Evolutionary conservation across 2,329 filamentous ascomycete species (phyloP).

Genomic region (Xylaria hypoxylon): DNA sequence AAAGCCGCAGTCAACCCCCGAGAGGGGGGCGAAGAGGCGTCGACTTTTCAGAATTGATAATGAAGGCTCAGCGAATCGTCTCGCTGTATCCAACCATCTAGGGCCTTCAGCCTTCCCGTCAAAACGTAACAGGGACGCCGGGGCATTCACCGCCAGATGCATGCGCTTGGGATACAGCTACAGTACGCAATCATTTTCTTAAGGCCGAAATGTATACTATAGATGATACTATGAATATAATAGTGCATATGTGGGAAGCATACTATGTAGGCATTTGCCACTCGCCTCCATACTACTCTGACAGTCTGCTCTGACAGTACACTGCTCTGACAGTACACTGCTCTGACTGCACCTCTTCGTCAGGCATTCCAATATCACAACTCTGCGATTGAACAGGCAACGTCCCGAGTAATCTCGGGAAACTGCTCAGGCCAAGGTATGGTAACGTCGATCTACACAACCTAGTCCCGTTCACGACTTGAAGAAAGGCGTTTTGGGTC

Average conservation of each 20-base stretch:
- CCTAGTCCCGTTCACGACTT: not conserved
- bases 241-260: slow-evolving; percentile 13
- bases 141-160: slow-evolving; percentile 30
- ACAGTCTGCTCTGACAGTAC: too few species aligned
- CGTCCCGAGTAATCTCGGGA: not conserved
- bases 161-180: slow-evolving; percentile 15
- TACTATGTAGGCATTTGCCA: slow-evolving; percentile 14
- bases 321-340: too few species aligned
- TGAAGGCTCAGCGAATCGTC: slow-evolving; percentile 22
- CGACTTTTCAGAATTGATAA: slow-evolving; percentile 10
- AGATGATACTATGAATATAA: slow-evolving; percentile 30
- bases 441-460: not conserved
- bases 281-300: too few species aligned
- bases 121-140: not conserved
- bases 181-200: not conserved
- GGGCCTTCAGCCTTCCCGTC: slow-evolving; percentile 27
- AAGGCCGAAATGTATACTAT: not conserved
- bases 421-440: not conserved
- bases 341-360: slow-evolving; percentile 22
- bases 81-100: slow-evolving; percentile 6
- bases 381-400: not conserved
- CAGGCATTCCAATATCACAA: not conserved
- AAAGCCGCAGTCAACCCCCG: slow-evolving; percentile 14
- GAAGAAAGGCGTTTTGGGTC: not conserved
- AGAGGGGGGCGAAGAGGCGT: slow-evolving; percentile 22